Base-by-base conservation (phyloP, 2,329 filamentous ascomycete species). In the Fusarium drepaniforme region DNA sequence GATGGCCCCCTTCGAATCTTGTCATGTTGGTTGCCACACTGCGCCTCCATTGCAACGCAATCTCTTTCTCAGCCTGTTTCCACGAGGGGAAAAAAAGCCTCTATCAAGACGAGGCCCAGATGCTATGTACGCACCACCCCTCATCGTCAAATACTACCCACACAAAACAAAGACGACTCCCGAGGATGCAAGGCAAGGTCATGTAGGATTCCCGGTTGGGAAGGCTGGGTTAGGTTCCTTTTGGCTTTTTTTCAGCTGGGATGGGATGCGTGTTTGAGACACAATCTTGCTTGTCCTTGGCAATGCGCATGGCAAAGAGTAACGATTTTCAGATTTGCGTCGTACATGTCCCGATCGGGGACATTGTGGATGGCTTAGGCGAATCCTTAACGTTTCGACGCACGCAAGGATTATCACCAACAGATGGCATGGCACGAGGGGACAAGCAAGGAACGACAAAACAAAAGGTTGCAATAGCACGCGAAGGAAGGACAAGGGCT, bases 1-100 rank as follows among this genome's bases (percentile, higher is more conserved):
- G 53, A 66, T 69, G 66, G 44, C 23, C 49, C 49, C 35, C 49
- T 33, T 61, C 37, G 46, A 68, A 57, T 62, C 42, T 72, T 65
- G 44, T 66, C 44, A 49, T 64, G 46, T 61, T 58, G 68, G 64
- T 60, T 73, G 70, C 63, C 66, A 58, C 60, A 69, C 76, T 78
- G 76, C 71, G 76, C 76, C 73, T 62, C 68, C 51, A 72, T 76
- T 67, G 75, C 68, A 71, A 78, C 71, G 69, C 70, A 77, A 77
- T 74, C 74, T 78, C 74, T 67, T 62, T 73, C 44, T 56, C 64
- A 37, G 30, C 57, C 42, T 57, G 66, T 60, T 38, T 46, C 8
- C 46, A 28, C 49, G 49, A 62, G 23, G 57, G 33, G 23, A 33
- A 65, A 68, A 68, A 61, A 61, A 51, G 38, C 28, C 58, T 58